Evolutionary conservation across 129 eudicot genomes (phyloP), one percentile per base, ranked within the genome.

Genomic region (Glebionis coronaria): DNA sequence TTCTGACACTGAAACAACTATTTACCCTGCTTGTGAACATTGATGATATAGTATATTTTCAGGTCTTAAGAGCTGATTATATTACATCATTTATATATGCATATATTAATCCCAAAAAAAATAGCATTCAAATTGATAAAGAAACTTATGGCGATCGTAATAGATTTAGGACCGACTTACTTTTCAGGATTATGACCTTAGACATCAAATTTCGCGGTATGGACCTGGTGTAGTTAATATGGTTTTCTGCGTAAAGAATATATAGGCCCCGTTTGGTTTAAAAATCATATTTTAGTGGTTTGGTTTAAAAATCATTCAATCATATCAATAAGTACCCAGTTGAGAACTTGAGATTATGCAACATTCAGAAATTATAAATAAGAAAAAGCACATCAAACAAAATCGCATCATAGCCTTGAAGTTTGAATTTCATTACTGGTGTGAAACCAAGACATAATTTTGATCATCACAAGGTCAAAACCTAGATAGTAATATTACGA

Each of bases 401-500:
- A 55, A 23, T 31, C 18, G 10, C 27, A 38, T 28, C 16, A 64
- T 65, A 14, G 44, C 28, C 56, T 21, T 49, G 27, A 57, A 47
- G 73, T 60, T 56, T 27, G 56, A 68, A 42, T 44, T 35, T 63
- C 54, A 38, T 63, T 44, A 64, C 27, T 14, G 9, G 28, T 10
- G 47, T 8, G 21, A 70, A 54, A 44, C 15, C 23, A 38, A 70
- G 55, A 70, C 27, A 76, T 15, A 76, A 69, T 51, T 65, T 40
- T n/a, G 11, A 35, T n/a, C 12, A 47, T 6, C 50, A 52, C 12
- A 47, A 63, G 45, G 46, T 13, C 58, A 61, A 44, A 44, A 52
- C 68, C 72, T 60, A 59, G 54, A 57, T 14, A 56, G 35, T 47
- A 20, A n/a, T 1, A 13, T 57, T 40, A 75, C 19, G 42, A 70